Conservation (phyloP, 257 asterid species). For the Petrea volubilis region DNA sequence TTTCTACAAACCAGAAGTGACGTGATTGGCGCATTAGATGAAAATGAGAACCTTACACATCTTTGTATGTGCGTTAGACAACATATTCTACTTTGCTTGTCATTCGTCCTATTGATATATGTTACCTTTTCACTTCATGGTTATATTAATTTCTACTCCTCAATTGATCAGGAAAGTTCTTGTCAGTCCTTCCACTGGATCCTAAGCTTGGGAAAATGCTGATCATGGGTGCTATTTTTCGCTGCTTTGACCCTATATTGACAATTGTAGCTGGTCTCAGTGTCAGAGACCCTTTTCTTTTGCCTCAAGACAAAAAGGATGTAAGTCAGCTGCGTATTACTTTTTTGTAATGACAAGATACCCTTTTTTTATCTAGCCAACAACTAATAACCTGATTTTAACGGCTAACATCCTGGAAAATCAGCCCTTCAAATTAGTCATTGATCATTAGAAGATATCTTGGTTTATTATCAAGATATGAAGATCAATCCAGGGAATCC, state of each 20-base stretch:
- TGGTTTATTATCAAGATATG: no score
- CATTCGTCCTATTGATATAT: constrained; percentile 9
- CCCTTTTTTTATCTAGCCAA: neutral
- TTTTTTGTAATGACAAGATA: neutral
- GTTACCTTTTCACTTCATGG: constrained; percentile 11
- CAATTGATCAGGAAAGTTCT: constrained; percentile 67
- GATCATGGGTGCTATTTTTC: constrained; percentile 85
- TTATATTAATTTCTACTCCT: constrained; percentile 17
- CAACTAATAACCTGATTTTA: neutral
- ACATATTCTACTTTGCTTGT: constrained; percentile 14
- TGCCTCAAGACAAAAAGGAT: constrained; percentile 96
- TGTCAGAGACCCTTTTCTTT: constrained; percentile 93
- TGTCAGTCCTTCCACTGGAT: constrained; percentile 95
- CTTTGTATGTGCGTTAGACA: constrained; percentile 59
- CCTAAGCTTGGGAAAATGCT: constrained; percentile 99
- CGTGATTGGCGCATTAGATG: constrained; percentile 97
- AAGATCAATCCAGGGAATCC: no score
- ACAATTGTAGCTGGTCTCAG: constrained; percentile 97
- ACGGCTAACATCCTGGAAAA: no score
- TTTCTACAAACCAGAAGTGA: no score
- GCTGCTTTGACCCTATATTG: constrained; percentile 92
- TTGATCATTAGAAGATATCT: no score
- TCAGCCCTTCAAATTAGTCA: no score
- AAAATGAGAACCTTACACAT: constrained; percentile 87
- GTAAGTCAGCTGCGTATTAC: constrained; percentile 50